A percentile compares a stretch with the other conserved stretches of the same genome.
phyloP scores from a whole-genome alignment of 1,139 yeast genomes.

The Candida tropicalis region DNA sequence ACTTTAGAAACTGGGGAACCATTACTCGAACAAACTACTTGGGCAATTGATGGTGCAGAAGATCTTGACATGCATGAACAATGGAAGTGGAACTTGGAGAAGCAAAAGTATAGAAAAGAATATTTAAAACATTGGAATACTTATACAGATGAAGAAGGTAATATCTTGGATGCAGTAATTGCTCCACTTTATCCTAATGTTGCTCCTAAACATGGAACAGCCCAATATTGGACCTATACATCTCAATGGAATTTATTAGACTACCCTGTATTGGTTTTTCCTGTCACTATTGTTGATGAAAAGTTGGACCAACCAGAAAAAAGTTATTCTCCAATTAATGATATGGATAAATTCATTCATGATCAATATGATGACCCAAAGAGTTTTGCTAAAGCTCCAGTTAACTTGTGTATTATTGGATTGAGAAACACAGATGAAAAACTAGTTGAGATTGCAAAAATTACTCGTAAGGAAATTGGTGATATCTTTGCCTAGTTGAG shows the following conservation, averaged over 20 bases:
- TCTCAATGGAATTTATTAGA: constrained; percentile 27
- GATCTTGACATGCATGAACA: constrained; percentile 19
- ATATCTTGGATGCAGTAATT: constrained; percentile 27
- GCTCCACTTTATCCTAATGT: constrained; percentile 26
- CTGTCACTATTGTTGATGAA: constrained; percentile 22
- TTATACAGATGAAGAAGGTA: constrained; percentile 33
- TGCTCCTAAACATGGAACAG: constrained; percentile 23
- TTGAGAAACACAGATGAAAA: constrained; percentile 24
- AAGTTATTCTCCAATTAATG: constrained; percentile 16
- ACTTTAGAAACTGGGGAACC: constrained; percentile 24
- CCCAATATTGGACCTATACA: constrained; percentile 27
- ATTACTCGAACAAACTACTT: constrained; percentile 21
- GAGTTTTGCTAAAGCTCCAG: constrained; percentile 21
- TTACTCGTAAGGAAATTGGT: constrained; percentile 11
- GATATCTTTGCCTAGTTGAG: constrained; percentile 7
- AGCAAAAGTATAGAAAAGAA: constrained; percentile 24
- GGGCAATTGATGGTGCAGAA: constrained; percentile 20
- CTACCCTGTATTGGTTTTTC: constrained; percentile 25
- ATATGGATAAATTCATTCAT: constrained; percentile 17
- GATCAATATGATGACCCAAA: constrained; percentile 20
- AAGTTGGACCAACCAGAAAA: constrained; percentile 17
- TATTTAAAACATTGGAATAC: constrained; percentile 22
- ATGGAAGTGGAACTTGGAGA: constrained; percentile 25
- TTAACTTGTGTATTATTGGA: constrained; percentile 21
- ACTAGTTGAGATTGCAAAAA: constrained; percentile 20